Percentiles rank a stretch among this genome's conserved stretches.
Evolutionary conservation across 2,329 filamentous ascomycete species (phyloP).

Genomic region (Talaromyces sp.): DNA sequence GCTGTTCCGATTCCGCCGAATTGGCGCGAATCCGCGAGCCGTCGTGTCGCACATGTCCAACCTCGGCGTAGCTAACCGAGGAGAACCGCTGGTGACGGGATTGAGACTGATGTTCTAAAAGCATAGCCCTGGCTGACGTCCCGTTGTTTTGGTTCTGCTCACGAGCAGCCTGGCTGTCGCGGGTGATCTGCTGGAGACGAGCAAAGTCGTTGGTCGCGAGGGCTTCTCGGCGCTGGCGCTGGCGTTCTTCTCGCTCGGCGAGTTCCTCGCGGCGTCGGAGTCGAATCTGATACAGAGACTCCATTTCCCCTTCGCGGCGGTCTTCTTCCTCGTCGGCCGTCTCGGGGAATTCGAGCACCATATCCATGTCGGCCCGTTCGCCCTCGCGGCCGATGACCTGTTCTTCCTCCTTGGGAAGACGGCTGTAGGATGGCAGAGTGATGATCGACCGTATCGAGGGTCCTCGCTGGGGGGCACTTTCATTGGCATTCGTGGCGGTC

Average conservation of each 20-base stretch:
- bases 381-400: constrained; percentile 82
- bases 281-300: constrained; percentile 84
- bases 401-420: constrained; percentile 68
- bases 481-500: constrained; percentile 1
- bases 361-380: constrained; percentile 85
- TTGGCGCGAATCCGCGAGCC: constrained; percentile 44
- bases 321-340: constrained; percentile 73
- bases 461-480: constrained; percentile 65
- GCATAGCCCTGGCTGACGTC: constrained; percentile 30
- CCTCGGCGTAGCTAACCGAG: constrained; percentile 44
- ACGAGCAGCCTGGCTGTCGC: constrained; percentile 51
- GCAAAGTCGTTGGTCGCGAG: constrained; percentile 65
- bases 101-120: constrained; percentile 42
- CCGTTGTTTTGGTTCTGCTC: constrained; percentile 35
- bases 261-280: constrained; percentile 69
- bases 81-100: constrained; percentile 42
- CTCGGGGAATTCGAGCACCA: constrained; percentile 80
- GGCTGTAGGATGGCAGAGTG: constrained; percentile 82
- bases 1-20: constrained; percentile 44
- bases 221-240: constrained; percentile 66
- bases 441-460: constrained; percentile 90
- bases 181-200: constrained; percentile 61
- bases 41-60: constrained; percentile 47
- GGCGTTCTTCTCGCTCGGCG: constrained; percentile 71
- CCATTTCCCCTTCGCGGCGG: constrained; percentile 85